Percentiles rank a stretch among this genome's conserved stretches.
Evolutionary conservation across 345 rosid species (phyloP).

Genomic region (Corchorus capsularis): DNA sequence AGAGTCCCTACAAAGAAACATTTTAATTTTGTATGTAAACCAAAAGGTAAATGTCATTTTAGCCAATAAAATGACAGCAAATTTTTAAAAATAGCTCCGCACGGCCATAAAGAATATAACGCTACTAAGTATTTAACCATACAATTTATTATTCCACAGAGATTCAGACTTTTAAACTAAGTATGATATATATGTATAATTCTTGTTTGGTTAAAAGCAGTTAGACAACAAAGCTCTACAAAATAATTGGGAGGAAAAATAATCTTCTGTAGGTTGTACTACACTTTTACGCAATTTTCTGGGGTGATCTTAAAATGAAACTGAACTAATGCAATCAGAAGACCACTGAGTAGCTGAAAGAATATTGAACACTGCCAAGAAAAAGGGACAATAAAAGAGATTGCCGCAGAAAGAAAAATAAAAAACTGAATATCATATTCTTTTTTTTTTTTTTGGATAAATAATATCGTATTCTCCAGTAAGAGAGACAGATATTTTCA

Average conservation of each 20-base stretch:
- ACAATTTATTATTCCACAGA: background rate
- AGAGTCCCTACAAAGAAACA: conserved; percentile 38
- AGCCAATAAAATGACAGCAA: background rate
- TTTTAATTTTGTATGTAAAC: conserved; percentile 9
- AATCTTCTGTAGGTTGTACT: background rate
- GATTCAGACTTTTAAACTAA: background rate
- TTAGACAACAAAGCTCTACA: background rate
- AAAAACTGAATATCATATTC: background rate
- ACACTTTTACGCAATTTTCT: background rate
- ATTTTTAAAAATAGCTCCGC: background rate
- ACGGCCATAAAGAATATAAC: background rate
- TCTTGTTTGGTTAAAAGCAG: too few relatives aligned
- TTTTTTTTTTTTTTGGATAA: too few relatives aligned
- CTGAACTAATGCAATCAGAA: conserved; percentile 10
- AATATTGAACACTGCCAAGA: background rate
- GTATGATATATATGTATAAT: too few relatives aligned
- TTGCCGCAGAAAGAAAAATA: background rate
- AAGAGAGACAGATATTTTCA: background rate
- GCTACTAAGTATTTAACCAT: background rate
- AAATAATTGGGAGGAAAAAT: background rate
- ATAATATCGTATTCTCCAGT: background rate
- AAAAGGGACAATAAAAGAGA: background rate
- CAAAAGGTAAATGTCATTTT: conserved; percentile 6
- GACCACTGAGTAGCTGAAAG: background rate
- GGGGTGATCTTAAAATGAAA: background rate